Conservation (phyloP, 148 eudicot genomes). For the Vaccinium vitisidaea region DNA sequence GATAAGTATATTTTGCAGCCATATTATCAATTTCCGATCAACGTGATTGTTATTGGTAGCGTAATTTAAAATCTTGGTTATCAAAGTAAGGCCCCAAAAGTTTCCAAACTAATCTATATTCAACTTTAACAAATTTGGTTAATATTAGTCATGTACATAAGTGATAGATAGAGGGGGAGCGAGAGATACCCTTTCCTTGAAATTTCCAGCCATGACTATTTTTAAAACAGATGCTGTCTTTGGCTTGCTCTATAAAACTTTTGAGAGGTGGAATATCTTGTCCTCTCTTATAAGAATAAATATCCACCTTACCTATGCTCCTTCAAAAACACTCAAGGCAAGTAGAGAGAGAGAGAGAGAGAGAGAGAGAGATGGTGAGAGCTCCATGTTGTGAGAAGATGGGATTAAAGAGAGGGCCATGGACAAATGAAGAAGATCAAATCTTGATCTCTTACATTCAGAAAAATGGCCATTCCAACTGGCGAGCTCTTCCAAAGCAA, state of each 20-base stretch:
- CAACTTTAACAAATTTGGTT: too few species aligned
- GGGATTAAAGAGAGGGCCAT: constrained; percentile 66
- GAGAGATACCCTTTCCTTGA: neutral
- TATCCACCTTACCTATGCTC: neutral
- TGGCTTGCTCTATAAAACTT: neutral
- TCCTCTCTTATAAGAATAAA: neutral
- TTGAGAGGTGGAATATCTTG: neutral
- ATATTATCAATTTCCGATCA: too few species aligned
- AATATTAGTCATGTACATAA: neutral
- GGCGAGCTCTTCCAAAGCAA: constrained; percentile 66
- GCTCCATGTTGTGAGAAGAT: constrained; percentile 72
- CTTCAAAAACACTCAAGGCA: neutral
- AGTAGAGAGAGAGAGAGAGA: constrained; percentile 12
- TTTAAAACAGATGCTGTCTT: neutral
- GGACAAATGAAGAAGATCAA: constrained; percentile 64
- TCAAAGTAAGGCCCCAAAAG: too few species aligned
- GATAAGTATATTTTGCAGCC: too few species aligned
- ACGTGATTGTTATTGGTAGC: too few species aligned
- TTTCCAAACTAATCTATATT: too few species aligned
- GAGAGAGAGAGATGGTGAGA: constrained; percentile 49
- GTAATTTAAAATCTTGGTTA: too few species aligned
- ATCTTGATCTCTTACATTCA: constrained; percentile 43
- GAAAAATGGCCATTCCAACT: constrained; percentile 59
- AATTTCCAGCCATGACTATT: neutral
- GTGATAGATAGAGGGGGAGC: neutral